phyloP scores from a whole-genome alignment of 2,329 filamentous ascomycete genomes.

The Colletotrichum musae region DNA sequence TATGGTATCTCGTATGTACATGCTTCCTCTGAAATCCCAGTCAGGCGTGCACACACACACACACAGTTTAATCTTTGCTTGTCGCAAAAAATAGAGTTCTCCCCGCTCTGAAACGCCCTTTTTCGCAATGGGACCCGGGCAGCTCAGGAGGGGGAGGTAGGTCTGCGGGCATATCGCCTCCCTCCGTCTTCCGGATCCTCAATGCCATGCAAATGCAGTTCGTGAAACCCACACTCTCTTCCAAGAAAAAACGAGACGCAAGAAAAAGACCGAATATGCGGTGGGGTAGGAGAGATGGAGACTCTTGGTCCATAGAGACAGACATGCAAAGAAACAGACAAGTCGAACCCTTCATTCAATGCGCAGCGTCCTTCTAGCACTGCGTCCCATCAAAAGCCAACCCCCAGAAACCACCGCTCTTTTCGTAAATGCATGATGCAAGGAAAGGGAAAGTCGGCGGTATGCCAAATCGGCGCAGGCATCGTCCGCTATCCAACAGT shows the following conservation, averaged over 20 bases:
- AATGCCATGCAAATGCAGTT: conserved; percentile 40
- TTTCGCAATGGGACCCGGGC: conserved; percentile 14
- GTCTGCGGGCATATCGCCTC: neutral
- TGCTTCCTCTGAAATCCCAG: conserved; percentile 17
- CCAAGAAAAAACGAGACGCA: neutral
- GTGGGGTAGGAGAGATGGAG: conserved; percentile 16
- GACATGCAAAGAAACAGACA: conserved; percentile 25
- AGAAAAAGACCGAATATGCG: conserved; percentile 17
- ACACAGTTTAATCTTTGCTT: conserved; percentile 3
- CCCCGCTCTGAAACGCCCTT: conserved; percentile 27
- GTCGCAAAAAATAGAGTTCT: conserved; percentile 1
- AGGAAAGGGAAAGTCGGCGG: conserved; percentile 16
- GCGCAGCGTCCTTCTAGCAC: conserved; percentile 8
- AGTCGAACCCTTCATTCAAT: conserved; percentile 17
- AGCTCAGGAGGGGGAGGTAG: neutral
- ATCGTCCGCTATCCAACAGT: conserved; percentile 32
- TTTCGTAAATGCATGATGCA: conserved; percentile 31
- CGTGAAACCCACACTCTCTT: conserved; percentile 10
- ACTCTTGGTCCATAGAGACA: conserved; percentile 23
- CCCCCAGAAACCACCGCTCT: conserved; percentile 3
- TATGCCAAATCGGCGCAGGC: conserved; percentile 21
- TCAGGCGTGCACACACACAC: conserved; percentile 19
- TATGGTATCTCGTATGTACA: conserved; percentile 44
- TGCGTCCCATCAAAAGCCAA: conserved; percentile 10
- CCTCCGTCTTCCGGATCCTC: neutral